Conservation (phyloP, 2,329 filamentous ascomycete species). For the Metarhizium guizhouense region DNA sequence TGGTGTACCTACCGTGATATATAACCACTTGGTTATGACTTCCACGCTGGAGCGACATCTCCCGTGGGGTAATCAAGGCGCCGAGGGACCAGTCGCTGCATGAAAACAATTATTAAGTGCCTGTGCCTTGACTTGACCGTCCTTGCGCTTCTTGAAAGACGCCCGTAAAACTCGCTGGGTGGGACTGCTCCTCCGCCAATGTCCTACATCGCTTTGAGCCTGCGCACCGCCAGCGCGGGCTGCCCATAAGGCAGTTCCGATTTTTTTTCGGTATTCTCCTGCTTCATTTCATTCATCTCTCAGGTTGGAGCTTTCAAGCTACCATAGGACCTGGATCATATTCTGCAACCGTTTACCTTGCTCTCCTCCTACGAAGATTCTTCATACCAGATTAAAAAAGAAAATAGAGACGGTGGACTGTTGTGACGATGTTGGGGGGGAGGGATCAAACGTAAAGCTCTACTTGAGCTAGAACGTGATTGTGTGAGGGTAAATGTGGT, state of each 20-base stretch:
- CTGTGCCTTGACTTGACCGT: constrained; percentile 1
- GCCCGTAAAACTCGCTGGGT: constrained; percentile 6
- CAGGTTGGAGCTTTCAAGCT: constrained; percentile 59
- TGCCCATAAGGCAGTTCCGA: constrained; percentile 4
- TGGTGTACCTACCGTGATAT: constrained; percentile 8
- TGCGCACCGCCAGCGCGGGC: constrained; percentile 10
- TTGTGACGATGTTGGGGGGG: constrained; percentile 22
- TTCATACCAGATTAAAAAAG: constrained; percentile 21
- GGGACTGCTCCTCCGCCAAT: background rate
- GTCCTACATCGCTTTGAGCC: constrained; percentile 5
- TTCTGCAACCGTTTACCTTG: constrained; percentile 17
- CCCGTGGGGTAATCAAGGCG: constrained; percentile 3
- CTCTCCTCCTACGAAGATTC: constrained; percentile 19
- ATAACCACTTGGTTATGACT: constrained; percentile 19
- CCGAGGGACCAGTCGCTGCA: constrained; percentile 16
- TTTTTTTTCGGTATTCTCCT: constrained; percentile 11
- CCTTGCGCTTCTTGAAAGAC: constrained; percentile 4
- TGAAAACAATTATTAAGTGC: background rate
- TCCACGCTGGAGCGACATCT: constrained; percentile 10
- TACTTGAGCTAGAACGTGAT: constrained; percentile 13
- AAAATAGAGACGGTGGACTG: constrained; percentile 20
- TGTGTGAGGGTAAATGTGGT: constrained; percentile 10
- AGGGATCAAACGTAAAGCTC: constrained; percentile 14
- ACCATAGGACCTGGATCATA: constrained; percentile 42
- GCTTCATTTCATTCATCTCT: constrained; percentile 14